Percentiles rank a stretch among this genome's conserved stretches.
Conservation (phyloP, 108 stramenopile species). For the Aurantiochytrium sp. region DNA sequence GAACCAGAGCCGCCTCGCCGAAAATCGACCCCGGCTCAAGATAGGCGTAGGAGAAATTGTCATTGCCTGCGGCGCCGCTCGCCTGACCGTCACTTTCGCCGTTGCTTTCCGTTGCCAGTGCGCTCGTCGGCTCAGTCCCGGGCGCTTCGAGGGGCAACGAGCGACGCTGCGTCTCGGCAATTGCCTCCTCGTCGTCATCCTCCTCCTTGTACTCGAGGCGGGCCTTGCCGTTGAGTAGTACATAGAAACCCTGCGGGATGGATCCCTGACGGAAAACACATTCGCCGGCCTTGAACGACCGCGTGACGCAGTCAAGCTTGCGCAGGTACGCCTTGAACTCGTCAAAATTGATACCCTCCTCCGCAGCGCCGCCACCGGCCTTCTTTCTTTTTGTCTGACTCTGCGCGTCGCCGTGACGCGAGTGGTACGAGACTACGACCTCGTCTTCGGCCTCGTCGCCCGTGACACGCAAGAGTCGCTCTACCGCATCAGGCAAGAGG, state of each 20-base stretch:
- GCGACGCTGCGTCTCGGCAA: no score
- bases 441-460: slow-evolving; percentile 23
- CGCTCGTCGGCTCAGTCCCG: no score
- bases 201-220: background rate
- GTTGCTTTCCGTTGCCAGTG: no score
- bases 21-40: background rate
- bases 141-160: no score
- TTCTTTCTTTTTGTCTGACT: no score
- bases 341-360: background rate
- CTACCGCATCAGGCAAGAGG: background rate
- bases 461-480: background rate
- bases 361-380: no score
- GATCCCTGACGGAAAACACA: background rate
- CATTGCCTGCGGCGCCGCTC: background rate
- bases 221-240: background rate
- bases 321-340: slow-evolving; percentile 24
- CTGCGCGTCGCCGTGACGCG: background rate
- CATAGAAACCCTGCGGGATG: background rate
- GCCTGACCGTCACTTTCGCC: background rate
- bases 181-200: background rate
- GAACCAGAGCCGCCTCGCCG: background rate
- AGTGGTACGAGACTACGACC: background rate
- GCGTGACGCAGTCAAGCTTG: slow-evolving; percentile 19
- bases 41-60: background rate
- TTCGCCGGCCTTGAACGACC: slow-evolving; percentile 1